Evolutionary conservation across 257 asterid genomes (phyloP), one percentile per base, ranked within the genome.

Genomic region (Voacanga thouarsii): DNA sequence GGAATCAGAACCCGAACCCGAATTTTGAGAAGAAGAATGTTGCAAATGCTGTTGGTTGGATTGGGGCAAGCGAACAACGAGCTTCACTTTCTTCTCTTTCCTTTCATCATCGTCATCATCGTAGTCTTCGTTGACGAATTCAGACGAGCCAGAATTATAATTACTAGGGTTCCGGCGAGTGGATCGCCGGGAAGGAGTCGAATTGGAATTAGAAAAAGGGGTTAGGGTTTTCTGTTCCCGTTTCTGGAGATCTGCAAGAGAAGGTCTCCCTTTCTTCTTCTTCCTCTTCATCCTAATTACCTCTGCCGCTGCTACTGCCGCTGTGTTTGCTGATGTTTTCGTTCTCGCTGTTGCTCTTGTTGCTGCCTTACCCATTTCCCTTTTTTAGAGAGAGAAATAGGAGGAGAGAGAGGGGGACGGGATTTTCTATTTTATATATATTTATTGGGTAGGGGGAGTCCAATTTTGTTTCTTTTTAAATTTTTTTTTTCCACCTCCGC

Each of bases 201-300:
- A 81, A 75, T 45, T 30, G 77, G 90, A 76, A 23, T 77, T 67
- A 10, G 90, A 84, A 63, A 84, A 12, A 7, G 89, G 80, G 23
- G 79, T 56, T 80, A 53, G 84, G 79, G 69, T 50, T 63, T 50
- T 72, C 37, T 51, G 80, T 7, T 68, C 28, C 21, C 87, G 74
- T 44, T 75, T 82, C 66, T 80, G 75, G 80, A 82, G 86, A 82
- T 86, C 89, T 71, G 83, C 28, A 8, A 80, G 67, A 79, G 91
- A 82, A 15, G 98, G 95, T 19, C 96, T 91, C 67, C 99, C 97
- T 78, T 93, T 93, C 97, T 88, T 94, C 97, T 91, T 92, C 89
- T 79, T 89, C 56, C 85, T 75, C 92, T 85, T 87, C 94, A 85
- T 91, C 84, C 85, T 89, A 77, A 65, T 30, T 37, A 43, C 50